Evolutionary conservation across 1,284 basidiomycete species (phyloP).

Genomic region (Stereum hirsutum): DNA sequence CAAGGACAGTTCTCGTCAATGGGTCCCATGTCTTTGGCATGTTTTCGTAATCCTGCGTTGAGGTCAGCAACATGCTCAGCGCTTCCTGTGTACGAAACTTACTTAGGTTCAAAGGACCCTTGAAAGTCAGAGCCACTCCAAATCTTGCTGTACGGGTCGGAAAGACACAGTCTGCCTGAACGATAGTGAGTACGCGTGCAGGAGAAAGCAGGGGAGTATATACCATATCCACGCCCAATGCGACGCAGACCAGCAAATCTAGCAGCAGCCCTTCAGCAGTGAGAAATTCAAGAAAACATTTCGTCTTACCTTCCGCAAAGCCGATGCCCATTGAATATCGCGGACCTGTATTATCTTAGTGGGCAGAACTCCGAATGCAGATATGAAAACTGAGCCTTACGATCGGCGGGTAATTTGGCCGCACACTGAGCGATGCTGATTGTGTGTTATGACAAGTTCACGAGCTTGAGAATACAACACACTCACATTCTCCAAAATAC

Average conservation of each 20-base stretch:
- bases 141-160: constrained; percentile 83
- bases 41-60: constrained; percentile 53
- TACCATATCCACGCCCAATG: constrained; percentile 86
- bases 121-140: constrained; percentile 74
- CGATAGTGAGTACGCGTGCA: background rate
- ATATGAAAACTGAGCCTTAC: too few species aligned
- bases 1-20: constrained; percentile 75
- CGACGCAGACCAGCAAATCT: constrained; percentile 83
- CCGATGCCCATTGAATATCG: constrained; percentile 86
- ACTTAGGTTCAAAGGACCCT: constrained; percentile 75
- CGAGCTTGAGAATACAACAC: constrained; percentile 2
- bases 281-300: background rate
- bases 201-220: constrained; percentile 5
- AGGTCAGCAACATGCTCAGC: background rate
- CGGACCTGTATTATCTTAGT: constrained; percentile 64
- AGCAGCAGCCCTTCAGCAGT: background rate
- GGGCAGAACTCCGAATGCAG: too few species aligned
- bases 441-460: constrained; percentile 10
- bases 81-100: constrained; percentile 15
- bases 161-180: constrained; percentile 80
- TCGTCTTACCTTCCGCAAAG: constrained; percentile 78
- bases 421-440: constrained; percentile 73
- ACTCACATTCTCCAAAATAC: constrained; percentile 77
- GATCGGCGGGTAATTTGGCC: constrained; percentile 60
- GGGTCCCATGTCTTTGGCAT: constrained; percentile 55